Base-by-base conservation (phyloP, 148 eudicot species). In the Chenopodium suecicum region DNA sequence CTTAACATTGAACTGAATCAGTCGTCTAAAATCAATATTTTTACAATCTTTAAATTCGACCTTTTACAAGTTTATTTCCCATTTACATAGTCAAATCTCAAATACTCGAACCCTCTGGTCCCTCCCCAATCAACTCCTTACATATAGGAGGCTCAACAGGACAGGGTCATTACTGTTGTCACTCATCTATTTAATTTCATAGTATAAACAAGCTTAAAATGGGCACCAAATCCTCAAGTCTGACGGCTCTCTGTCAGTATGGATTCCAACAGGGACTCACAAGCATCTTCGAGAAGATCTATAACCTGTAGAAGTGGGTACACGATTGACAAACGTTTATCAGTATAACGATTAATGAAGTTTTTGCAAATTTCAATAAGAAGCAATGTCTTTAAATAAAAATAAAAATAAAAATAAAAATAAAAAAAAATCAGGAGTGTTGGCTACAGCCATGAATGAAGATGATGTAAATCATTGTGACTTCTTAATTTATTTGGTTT, bases 211-310 rank as follows among this genome's bases (percentile, higher is more conserved):
- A 10, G 66, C 52, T 68, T n/a, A 66, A 52, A 52, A 62, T 60
- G 4, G 4, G 80, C 31, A 70, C 27, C 37, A 54, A 16, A 29
- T 47, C 65, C 48, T 76, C 13, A 84, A 54, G 75, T 44, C 63
- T 50, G 78, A 63, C 23, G 74, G 70, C 70, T 87, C 76, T 89
- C 90, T 32, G 86, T 80, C 79, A 88, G 47, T 83, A 96, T 90
- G 86, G 86, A 92, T 83, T 90, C 95, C 82, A 96, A 75, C 34
- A 96, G 87, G 13, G 99, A 91, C 75, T 91, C 95, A 79, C 99
- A 96, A 31, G 97, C 98, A 84, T 96, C 99, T 83, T 94, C 99
- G 25, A 94, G 95, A 78, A 96, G 84, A 85, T 96, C 95, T 34
- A 94, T 83, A 67, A 96, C 99, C 98, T 96, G 91, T 71, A 68